Evolutionary conservation across 148 eudicot species (phyloP).

Genomic region (Oxyria digyna): DNA sequence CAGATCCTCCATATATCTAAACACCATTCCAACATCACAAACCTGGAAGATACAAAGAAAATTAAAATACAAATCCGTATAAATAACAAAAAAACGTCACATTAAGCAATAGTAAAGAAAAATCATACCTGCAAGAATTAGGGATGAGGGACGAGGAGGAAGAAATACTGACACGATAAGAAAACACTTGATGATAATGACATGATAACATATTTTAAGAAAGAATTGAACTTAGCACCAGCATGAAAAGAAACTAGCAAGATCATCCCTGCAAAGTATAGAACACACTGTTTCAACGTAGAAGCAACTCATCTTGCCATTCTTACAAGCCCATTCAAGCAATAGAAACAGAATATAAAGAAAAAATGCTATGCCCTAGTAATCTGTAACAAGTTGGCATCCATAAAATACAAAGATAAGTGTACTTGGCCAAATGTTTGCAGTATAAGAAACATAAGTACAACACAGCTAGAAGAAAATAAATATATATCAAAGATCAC

Average conservation of each 20-base stretch:
- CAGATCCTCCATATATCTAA: no score
- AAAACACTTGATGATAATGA: not conserved
- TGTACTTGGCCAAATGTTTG: not conserved
- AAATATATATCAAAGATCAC: conserved; percentile 2
- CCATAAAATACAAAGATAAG: not conserved
- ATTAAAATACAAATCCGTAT: no score
- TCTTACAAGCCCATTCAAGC: not conserved
- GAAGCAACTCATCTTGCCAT: not conserved
- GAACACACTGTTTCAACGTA: no score
- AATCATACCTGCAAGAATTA: no score
- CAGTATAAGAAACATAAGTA: not conserved
- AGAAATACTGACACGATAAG: no score
- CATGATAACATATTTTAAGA: not conserved
- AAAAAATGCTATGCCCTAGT: not conserved
- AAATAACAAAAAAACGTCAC: no score
- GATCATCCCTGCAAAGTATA: no score
- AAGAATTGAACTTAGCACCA: not conserved
- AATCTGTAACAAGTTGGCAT: not conserved
- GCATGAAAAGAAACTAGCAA: not conserved
- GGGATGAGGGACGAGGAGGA: no score
- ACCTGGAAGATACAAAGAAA: no score
- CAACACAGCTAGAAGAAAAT: not conserved
- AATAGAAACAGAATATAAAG: not conserved
- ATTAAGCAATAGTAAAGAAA: no score
- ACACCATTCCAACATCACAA: no score